Base-by-base conservation (phyloP, 2,329 filamentous ascomycete species). In the Hypoxylon sp. region DNA sequence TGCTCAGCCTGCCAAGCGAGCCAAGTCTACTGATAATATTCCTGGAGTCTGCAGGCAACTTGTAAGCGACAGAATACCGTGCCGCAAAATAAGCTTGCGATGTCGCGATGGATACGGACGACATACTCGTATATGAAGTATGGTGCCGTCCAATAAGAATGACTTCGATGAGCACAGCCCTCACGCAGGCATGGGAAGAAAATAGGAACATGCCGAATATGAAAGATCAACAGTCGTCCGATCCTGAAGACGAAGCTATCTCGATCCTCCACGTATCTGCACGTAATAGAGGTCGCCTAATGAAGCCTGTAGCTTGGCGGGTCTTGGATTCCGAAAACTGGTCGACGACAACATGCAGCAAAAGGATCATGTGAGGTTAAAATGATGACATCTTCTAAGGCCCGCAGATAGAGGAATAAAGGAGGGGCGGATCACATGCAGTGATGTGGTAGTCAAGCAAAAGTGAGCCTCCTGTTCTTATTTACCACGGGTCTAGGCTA, bases 11-110 rank as follows among this genome's bases (percentile, higher is more conserved):
- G 64, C 64, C 58, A 68, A 71, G 65, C 24, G 26, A 55, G 68
- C 68, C 58, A 65, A 68, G 65, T 65, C 53, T 50, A 50, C 19
- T 50, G 58, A 51, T 55, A 60, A 62, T 53, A 47, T 52, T 52
- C 46, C 33, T 37, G 5, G 22, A 37, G 24, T 53, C 29, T 39
- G 10, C 9, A 17, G 52, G 54, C 26, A 47, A 50, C 51, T 46
- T 44, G 33, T n/a, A 22, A 44, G 39, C 39, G 19, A 11, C 17
- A 8, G 19, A 22, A 10, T 22, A 44, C n/a, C 35, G 8, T 44
- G 17, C 39, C 17, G 8, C 39, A 44, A 9, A 22, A 44, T 44
- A 44, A 44, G 17, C 17, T 11, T 22, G 39, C 39, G 39, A 44
- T 44, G 10, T 11, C 39, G 39, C n/a, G 8, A 22, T 22, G 17